Conservation (phyloP, 345 rosid species). For the Citropsis articulata region DNA sequence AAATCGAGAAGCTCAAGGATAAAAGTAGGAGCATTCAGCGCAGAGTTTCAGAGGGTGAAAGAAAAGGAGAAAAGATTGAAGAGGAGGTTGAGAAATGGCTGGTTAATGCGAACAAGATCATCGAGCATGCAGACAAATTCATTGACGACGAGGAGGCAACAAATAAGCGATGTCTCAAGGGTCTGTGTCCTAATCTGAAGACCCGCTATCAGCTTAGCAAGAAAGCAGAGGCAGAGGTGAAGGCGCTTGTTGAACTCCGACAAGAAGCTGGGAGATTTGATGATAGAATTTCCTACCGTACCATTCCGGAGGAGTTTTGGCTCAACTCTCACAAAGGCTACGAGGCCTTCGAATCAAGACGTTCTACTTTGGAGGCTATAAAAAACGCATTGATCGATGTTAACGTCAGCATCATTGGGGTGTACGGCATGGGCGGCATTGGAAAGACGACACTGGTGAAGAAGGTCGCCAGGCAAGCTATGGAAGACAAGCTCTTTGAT, state of each 20-base stretch:
- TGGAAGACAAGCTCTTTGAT: background rate
- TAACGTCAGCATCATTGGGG: conserved; percentile 11
- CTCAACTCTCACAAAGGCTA: too few species aligned
- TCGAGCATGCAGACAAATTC: background rate
- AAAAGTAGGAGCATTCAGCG: background rate
- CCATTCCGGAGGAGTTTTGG: background rate
- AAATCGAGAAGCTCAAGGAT: background rate
- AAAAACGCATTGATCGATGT: background rate
- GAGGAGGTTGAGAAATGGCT: too few species aligned
- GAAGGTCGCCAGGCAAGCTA: background rate
- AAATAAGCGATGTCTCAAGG: conserved; percentile 9
- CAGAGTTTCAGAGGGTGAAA: background rate
- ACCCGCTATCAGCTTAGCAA: conserved; percentile 2
- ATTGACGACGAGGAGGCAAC: background rate
- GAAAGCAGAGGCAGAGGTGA: background rate
- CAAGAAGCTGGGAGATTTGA: background rate
- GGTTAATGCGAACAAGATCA: background rate
- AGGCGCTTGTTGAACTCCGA: background rate
- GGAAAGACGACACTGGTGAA: conserved; percentile 23
- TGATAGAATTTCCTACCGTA: background rate
- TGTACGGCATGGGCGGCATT: conserved; percentile 8
- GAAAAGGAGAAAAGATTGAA: background rate
- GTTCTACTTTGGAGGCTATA: background rate
- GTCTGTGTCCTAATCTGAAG: conserved; percentile 10
- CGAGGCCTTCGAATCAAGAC: too few species aligned